phyloP scores from a whole-genome alignment of 257 asterid species.

The Nicotiana attenuata region DNA sequence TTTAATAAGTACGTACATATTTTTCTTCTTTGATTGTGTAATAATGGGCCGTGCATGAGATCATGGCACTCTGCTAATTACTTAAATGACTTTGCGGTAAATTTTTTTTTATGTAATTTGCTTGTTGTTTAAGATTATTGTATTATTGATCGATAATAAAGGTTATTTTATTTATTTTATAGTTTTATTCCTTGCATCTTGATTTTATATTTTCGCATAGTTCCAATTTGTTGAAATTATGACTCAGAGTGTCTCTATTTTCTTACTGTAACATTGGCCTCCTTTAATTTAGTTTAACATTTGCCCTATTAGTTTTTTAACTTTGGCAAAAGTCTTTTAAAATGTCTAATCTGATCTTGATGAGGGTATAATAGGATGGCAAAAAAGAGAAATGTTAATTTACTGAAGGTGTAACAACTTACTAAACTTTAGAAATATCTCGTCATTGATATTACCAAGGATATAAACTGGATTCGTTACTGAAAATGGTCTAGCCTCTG shows the following conservation, averaged over 20 bases:
- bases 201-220: background rate
- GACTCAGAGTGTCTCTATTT: background rate
- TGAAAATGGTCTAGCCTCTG: no score
- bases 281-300: no score
- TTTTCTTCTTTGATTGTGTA: background rate
- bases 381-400: no score
- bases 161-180: background rate
- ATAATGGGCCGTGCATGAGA: background rate
- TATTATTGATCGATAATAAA: background rate
- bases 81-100: background rate
- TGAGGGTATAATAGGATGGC: no score
- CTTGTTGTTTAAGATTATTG: background rate
- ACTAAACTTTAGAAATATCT: no score
- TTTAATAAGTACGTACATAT: background rate
- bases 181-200: background rate
- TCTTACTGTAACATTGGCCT: background rate
- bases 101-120: background rate
- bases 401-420: no score
- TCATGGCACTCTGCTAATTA: background rate
- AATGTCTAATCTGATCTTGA: no score
- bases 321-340: no score
- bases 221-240: background rate
- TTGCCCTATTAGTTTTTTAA: no score
- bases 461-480: no score
- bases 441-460: no score